A percentile compares a stretch with the other conserved stretches of the same genome.
phyloP scores from a whole-genome alignment of 495 filamentous ascomycete species.

The Penicillium desertorum region DNA sequence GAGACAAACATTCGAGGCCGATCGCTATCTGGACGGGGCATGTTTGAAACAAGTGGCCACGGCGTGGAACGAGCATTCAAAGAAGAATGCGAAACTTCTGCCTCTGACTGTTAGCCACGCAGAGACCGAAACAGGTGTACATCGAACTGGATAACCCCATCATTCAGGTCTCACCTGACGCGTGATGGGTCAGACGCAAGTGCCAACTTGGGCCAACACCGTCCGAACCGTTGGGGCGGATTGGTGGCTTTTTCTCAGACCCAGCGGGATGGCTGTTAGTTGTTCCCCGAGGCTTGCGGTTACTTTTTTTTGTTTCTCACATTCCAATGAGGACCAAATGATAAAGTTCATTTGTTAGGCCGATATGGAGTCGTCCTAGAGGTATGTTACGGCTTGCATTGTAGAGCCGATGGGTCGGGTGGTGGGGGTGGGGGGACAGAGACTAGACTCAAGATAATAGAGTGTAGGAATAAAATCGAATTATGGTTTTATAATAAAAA shows the following conservation, averaged over 20 bases:
- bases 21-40: constrained; percentile 9
- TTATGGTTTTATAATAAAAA: background rate
- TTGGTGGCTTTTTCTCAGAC: background rate
- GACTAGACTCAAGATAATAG: background rate
- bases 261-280: constrained; percentile 1
- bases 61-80: constrained; percentile 16
- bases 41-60: constrained; percentile 13
- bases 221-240: constrained; percentile 12
- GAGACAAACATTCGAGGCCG: constrained; percentile 11
- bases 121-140: constrained; percentile 1
- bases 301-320: background rate
- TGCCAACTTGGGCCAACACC: constrained; percentile 21
- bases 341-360: constrained; percentile 1
- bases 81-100: constrained; percentile 7
- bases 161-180: constrained; percentile 30
- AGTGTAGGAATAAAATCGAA: background rate
- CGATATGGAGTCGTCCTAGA: background rate
- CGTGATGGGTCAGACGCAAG: constrained; percentile 39
- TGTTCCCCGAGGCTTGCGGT: constrained; percentile 1
- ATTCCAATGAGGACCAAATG: constrained; percentile 4
- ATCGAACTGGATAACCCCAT: constrained; percentile 12
- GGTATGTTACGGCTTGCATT: background rate
- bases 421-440: background rate
- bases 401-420: background rate
- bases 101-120: constrained; percentile 13